These are phyloP conservation scores for Phytophthora kernoviae DNA, from an alignment of 352 stramenopile species.

Conservation along the genomic window DNA sequence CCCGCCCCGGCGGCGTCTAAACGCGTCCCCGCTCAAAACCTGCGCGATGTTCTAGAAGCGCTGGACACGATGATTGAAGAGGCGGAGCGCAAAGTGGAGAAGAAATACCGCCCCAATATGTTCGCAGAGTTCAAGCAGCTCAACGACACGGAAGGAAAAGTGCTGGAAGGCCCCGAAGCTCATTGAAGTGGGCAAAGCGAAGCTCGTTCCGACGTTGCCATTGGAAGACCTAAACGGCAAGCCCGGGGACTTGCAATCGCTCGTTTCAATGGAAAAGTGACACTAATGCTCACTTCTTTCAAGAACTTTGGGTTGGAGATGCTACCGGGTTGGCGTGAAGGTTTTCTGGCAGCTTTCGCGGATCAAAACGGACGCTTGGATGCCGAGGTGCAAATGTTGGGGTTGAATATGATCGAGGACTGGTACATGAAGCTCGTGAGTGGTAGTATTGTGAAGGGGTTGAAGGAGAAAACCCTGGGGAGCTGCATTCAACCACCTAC, in stretches of 20 bases:
- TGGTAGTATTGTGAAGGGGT: slow-evolving; percentile 62
- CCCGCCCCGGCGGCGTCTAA: slow-evolving; percentile 10
- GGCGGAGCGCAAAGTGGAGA: slow-evolving; percentile 82
- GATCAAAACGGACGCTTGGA: slow-evolving; percentile 23
- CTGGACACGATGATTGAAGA: slow-evolving; percentile 86
- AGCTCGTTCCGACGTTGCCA: slow-evolving; percentile 56
- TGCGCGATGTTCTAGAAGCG: slow-evolving; percentile 74
- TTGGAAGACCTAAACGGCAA: slow-evolving; percentile 57
- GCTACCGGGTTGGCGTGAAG: slow-evolving; percentile 75
- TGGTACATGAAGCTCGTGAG: slow-evolving; percentile 90
- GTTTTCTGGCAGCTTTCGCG: slow-evolving; percentile 57
- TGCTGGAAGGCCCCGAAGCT: slow-evolving; percentile 58
- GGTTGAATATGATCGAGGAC: slow-evolving; percentile 88
- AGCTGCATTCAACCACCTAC: slow-evolving; percentile 59
- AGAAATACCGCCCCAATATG: slow-evolving; percentile 89
- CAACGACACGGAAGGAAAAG: slow-evolving; percentile 87
- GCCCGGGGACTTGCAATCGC: slow-evolving; percentile 52
- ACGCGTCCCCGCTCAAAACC: slow-evolving; percentile 63
- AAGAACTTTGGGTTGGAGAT: slow-evolving; percentile 88
- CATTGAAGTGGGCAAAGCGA: slow-evolving; percentile 62
- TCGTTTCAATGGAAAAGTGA: slow-evolving; percentile 59
- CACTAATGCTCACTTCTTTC: slow-evolving; percentile 82
- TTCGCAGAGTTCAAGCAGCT: slow-evolving; percentile 90
- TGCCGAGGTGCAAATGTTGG: slow-evolving; percentile 55
- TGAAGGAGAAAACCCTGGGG: slow-evolving; percentile 58